A percentile compares a stretch with the other conserved stretches of the same genome.
phyloP scores from a whole-genome alignment of 371 early-diverging fungal genomes.

The Basidiobolus meristosporus region DNA sequence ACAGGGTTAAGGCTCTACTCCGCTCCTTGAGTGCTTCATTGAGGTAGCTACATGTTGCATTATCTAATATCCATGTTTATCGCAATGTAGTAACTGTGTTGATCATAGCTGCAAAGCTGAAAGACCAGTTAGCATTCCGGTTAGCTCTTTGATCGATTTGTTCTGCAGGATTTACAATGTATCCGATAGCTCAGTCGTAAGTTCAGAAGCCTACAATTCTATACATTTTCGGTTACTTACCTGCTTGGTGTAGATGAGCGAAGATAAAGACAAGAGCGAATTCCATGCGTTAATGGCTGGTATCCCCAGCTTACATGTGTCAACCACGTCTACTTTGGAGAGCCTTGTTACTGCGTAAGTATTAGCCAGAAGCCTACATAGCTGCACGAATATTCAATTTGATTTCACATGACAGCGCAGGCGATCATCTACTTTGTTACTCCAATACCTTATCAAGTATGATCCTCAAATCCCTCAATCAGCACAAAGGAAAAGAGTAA shows the following conservation, averaged over 20 bases:
- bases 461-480: constrained; percentile 14
- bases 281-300: constrained; percentile 16
- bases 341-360: constrained; percentile 18
- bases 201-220: too few species aligned
- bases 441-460: constrained; percentile 16
- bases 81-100: neutral
- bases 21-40: too few species aligned
- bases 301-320: constrained; percentile 15
- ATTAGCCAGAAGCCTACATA: neutral
- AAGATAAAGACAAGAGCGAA: constrained; percentile 15
- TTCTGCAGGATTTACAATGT: constrained; percentile 22
- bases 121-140: constrained; percentile 17
- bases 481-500: constrained; percentile 15
- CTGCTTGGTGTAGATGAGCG: constrained; percentile 9
- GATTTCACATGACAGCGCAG: constrained; percentile 8
- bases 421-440: constrained; percentile 14
- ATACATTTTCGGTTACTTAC: too few species aligned
- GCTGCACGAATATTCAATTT: neutral
- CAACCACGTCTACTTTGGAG: constrained; percentile 14
- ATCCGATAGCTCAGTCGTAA: constrained; percentile 19
- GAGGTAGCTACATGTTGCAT: neutral
- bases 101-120: constrained; percentile 9
- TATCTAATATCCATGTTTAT: neutral
- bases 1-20: too few species aligned
- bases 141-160: constrained; percentile 15